Base-by-base conservation (phyloP, 495 filamentous ascomycete genomes). In the Aspergillus steynii region DNA sequence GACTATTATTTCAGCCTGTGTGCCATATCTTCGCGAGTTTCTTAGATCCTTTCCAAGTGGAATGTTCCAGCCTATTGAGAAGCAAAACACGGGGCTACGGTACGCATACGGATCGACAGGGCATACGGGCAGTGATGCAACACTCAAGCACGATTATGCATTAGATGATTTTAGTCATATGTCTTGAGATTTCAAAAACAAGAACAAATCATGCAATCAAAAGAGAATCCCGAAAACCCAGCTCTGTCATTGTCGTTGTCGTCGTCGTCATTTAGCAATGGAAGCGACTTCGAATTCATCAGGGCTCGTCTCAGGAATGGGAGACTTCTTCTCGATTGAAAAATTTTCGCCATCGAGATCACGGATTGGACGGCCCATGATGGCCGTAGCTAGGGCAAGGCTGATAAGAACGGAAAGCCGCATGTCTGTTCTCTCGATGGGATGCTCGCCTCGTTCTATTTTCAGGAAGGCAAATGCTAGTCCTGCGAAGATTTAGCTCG, bases 1-100 rank as follows among this genome's bases (percentile, higher is more conserved):
- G 26, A 49, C 55, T 15, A 57, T 57, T 34, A 47, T 57, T 0
- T 46, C 55, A 14, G 45, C 55, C 2, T 57, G 55, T 25, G 55
- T 57, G 45, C 55, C 55, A 15, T 57, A 57, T 49, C 55, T 57
- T 1, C 37, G 55, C 9, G 55, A 57, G 26, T 57, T 57, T 48
- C 26, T 57, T 15, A 29, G 49, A 27, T 47, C 55, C 1, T 57
- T 57, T n/a, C 55, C 55, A 7, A 57, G 55, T 49, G 55, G 55
- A 2, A 57, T 57, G 55, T 25, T 57, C 7, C 37, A 42, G 37
- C 37, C 37, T 14, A 42, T 42, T 14, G 37, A 42, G 4, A 42
- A 42, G 1, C 37, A 42, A 42, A 42, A 10, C 4, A 53, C 51
- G 12, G 51, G 51, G 12, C 26, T 53, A 25, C 28, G 51, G 29